Evolutionary conservation across 352 stramenopile species (phyloP).

Genomic region (Pythium folliculosum): DNA sequence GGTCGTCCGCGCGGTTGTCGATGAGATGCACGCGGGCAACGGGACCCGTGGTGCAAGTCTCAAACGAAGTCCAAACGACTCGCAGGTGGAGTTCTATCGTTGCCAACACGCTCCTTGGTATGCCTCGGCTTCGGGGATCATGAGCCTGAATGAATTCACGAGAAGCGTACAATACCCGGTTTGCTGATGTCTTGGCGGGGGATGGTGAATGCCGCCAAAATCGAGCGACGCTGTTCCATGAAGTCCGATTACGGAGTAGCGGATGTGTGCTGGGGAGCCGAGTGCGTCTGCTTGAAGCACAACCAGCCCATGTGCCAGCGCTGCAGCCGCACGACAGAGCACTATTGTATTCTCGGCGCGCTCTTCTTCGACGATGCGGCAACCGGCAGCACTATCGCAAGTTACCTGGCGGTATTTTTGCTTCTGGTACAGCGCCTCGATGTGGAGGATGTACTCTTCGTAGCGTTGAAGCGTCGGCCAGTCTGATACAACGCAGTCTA

Average conservation of each 20-base stretch:
- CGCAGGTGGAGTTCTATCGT: no score
- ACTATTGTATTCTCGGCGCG: slow-evolving; percentile 7
- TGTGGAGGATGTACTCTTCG: neutral
- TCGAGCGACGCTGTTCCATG: no score
- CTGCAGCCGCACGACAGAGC: neutral
- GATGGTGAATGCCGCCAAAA: no score
- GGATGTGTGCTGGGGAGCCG: neutral
- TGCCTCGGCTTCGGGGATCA: no score
- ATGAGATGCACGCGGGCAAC: no score
- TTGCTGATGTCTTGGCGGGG: no score
- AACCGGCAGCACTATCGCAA: slow-evolving; percentile 5
- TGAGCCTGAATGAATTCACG: no score
- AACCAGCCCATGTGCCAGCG: neutral
- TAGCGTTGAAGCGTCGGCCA: neutral
- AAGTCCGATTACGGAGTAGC: neutral
- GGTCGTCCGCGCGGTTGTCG: no score
- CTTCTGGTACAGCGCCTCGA: neutral
- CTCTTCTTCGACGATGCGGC: slow-evolving; percentile 3
- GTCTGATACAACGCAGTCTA: slow-evolving; percentile 16
- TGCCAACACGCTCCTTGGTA: no score
- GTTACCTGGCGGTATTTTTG: neutral
- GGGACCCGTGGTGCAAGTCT: no score
- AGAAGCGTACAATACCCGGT: no score
- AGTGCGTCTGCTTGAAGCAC: neutral
- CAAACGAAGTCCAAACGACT: no score